Evolutionary conservation across 2,329 filamentous ascomycete genomes (phyloP).

Genomic region (Dichotomopilus funicola): DNA sequence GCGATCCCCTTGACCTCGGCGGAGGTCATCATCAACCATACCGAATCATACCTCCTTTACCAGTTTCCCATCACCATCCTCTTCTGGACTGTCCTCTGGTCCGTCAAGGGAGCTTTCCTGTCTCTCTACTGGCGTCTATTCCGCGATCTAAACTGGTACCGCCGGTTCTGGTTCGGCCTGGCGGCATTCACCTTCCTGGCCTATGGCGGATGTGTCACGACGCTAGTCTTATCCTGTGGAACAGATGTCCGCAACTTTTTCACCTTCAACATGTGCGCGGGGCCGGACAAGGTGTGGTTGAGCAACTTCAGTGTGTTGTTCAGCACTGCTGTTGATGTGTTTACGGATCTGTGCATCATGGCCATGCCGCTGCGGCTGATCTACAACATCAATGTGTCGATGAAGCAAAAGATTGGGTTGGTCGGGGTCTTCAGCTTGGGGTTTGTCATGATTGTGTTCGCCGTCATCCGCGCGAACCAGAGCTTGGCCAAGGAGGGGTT

Average conservation of each 20-base stretch:
- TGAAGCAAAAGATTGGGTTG: slow-evolving; percentile 26
- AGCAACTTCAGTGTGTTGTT: slow-evolving; percentile 26
- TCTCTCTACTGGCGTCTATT: slow-evolving; percentile 27
- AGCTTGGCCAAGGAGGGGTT: slow-evolving; percentile 21
- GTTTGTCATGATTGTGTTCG: slow-evolving; percentile 28
- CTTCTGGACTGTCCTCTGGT: slow-evolving; percentile 29
- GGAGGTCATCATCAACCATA: slow-evolving; percentile 18
- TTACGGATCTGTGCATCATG: slow-evolving; percentile 27
- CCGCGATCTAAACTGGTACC: slow-evolving; percentile 23
- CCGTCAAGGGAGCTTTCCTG: slow-evolving; percentile 27
- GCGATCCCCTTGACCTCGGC: slow-evolving; percentile 12
- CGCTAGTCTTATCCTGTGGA: slow-evolving; percentile 25
- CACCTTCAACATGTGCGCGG: slow-evolving; percentile 22
- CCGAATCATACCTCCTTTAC: slow-evolving; percentile 23
- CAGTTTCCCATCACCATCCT: slow-evolving; percentile 28
- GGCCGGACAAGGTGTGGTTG: slow-evolving; percentile 17
- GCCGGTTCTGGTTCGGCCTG: slow-evolving; percentile 25
- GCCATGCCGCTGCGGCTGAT: slow-evolving; percentile 28
- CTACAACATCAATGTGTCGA: slow-evolving; percentile 27
- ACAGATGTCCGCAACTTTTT: slow-evolving; percentile 25
- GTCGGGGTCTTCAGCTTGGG: slow-evolving; percentile 26
- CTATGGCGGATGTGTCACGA: slow-evolving; percentile 24
- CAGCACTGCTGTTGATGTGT: slow-evolving; percentile 26
- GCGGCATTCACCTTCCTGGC: slow-evolving; percentile 25
- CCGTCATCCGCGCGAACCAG: slow-evolving; percentile 27